These are phyloP conservation scores for Hyaloperonospora arabidopsidis DNA, from an alignment of 352 stramenopile species.

Conservation along the genomic window DNA sequence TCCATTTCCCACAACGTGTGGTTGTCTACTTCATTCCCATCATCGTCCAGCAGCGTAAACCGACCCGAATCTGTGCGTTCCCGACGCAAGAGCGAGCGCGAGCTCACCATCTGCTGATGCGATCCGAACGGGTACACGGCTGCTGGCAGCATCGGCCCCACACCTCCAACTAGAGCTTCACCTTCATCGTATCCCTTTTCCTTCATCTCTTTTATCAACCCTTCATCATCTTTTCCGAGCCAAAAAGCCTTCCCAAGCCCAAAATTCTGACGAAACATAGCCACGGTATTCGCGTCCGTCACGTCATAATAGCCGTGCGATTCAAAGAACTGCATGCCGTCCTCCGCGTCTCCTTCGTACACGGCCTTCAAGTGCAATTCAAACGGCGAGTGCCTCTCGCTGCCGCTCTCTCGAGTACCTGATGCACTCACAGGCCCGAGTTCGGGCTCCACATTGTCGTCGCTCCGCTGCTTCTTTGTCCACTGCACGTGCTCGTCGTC, in stretches of 20 bases:
- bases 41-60: slow-evolving; percentile 56
- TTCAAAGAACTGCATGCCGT: slow-evolving; percentile 72
- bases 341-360: slow-evolving; percentile 45
- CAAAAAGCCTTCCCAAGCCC: slow-evolving; percentile 58
- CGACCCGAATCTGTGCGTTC: slow-evolving; percentile 30
- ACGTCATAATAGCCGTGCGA: slow-evolving; percentile 79
- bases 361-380: slow-evolving; percentile 59
- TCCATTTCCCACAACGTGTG: slow-evolving; percentile 42
- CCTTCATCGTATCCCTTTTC: slow-evolving; percentile 2
- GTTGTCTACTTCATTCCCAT: slow-evolving; percentile 60
- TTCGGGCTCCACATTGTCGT: slow-evolving; percentile 19
- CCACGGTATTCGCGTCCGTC: slow-evolving; percentile 70
- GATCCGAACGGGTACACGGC: slow-evolving; percentile 38
- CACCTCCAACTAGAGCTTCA: too few species aligned
- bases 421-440: slow-evolving; percentile 5
- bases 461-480: slow-evolving; percentile 36
- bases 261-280: slow-evolving; percentile 73
- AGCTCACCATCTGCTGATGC: slow-evolving; percentile 25
- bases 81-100: slow-evolving; percentile 25
- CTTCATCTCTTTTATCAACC: slow-evolving; percentile 11
- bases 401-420: background rate
- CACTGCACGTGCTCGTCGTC: slow-evolving; percentile 17
- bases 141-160: slow-evolving; percentile 9
- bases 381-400: slow-evolving; percentile 37
- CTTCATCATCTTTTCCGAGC: slow-evolving; percentile 31